A percentile compares a stretch with the other conserved stretches of the same genome.
Evolutionary conservation across 1,139 yeast species (phyloP).

Genomic region (Yamadazyma epiphylla): DNA sequence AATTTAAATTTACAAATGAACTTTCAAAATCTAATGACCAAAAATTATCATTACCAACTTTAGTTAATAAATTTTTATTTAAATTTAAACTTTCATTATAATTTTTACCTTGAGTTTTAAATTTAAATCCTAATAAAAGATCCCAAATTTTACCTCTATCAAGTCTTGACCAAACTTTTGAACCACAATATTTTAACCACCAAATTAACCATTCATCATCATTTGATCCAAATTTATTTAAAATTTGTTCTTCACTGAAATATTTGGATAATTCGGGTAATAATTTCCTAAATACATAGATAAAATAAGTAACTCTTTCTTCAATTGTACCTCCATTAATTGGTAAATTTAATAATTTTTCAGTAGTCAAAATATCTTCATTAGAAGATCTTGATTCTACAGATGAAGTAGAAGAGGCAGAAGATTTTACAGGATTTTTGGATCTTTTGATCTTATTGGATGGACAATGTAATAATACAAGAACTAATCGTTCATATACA

Average conservation of each 20-base stretch:
- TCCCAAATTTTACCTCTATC: slow-evolving; percentile 94
- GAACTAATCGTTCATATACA: slow-evolving; percentile 69
- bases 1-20: slow-evolving; percentile 5
- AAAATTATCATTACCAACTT: slow-evolving; percentile 41
- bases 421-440: not conserved
- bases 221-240: slow-evolving; percentile 55
- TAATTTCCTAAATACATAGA: slow-evolving; percentile 57
- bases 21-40: slow-evolving; percentile 26
- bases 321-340: slow-evolving; percentile 65
- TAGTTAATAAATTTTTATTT: slow-evolving; percentile 19
- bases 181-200: slow-evolving; percentile 95
- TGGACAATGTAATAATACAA: slow-evolving; percentile 71
- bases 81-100: slow-evolving; percentile 32
- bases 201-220: slow-evolving; percentile 91
- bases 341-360: slow-evolving; percentile 38
- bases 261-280: slow-evolving; percentile 77
- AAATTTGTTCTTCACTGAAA: slow-evolving; percentile 77
- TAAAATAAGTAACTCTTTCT: slow-evolving; percentile 70
- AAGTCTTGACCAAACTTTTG: slow-evolving; percentile 75
- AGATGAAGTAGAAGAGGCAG: not conserved
- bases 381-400: not conserved
- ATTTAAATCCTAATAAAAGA: slow-evolving; percentile 74
- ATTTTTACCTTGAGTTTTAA: slow-evolving; percentile 28
- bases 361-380: slow-evolving; percentile 5
- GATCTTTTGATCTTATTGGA: slow-evolving; percentile 31